These are phyloP conservation scores for Mycosphaerella sp. DNA, from an alignment of 2,329 filamentous ascomycete species.

Conservation along the genomic window DNA sequence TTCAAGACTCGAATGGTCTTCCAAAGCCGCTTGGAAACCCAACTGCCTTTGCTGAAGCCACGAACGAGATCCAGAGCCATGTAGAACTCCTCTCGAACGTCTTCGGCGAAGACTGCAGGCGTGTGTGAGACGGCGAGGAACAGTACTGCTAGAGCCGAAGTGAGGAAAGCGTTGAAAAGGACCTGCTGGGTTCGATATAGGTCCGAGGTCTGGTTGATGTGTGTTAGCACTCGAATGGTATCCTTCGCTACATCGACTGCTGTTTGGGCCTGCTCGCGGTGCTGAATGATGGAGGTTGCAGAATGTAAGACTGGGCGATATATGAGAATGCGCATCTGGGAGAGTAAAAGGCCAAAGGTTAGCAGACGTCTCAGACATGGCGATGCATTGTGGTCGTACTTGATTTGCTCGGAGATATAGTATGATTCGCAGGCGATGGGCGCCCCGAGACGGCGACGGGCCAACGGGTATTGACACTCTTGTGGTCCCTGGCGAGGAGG, in stretches of 20 bases:
- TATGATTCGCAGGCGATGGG: constrained; percentile 70
- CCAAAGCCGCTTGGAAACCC: constrained; percentile 67
- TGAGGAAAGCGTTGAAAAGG: constrained; percentile 75
- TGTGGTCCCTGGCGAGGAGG: constrained; percentile 36
- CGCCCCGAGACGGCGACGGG: constrained; percentile 53
- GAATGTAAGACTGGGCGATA: constrained; percentile 84
- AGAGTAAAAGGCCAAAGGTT: too few species aligned
- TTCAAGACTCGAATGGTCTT: constrained; percentile 64
- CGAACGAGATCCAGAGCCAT: constrained; percentile 69
- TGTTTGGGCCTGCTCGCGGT: constrained; percentile 65
- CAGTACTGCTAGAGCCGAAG: constrained; percentile 66
- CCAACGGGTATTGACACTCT: constrained; percentile 22
- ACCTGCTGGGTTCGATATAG: constrained; percentile 66
- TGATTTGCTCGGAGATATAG: constrained; percentile 79
- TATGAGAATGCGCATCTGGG: constrained; percentile 74
- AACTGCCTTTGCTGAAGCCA: constrained; percentile 63
- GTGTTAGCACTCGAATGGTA: constrained; percentile 63
- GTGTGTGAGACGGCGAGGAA: constrained; percentile 72
- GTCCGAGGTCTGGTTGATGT: constrained; percentile 64
- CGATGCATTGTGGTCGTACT: too few species aligned
- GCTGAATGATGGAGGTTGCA: constrained; percentile 71
- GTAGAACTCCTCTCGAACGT: constrained; percentile 70
- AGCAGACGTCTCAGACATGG: too few species aligned
- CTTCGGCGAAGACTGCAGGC: constrained; percentile 61
- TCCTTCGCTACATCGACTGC: constrained; percentile 70